Conservation (phyloP, 148 eudicot genomes). For the Salicornia ramosissima region DNA sequence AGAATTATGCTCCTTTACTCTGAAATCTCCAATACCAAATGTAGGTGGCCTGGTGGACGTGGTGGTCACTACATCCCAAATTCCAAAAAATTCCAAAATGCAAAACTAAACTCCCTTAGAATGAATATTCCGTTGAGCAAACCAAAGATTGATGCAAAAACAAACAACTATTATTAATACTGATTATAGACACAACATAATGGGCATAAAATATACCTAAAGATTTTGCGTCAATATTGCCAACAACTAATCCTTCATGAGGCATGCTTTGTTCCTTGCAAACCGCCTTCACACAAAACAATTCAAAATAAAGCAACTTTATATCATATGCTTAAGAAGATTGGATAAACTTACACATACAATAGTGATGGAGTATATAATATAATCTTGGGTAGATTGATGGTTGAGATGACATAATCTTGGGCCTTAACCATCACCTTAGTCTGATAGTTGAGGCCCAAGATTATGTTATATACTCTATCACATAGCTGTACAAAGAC, state of each 20-base stretch:
- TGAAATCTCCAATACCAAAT: slow-evolving; percentile 16
- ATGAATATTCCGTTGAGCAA: not conserved
- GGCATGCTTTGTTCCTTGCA: slow-evolving; percentile 30
- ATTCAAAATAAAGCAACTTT: not conserved
- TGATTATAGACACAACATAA: not conserved
- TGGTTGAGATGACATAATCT: too few relatives aligned
- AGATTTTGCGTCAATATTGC: slow-evolving; percentile 20
- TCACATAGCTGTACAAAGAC: too few relatives aligned
- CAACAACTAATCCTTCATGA: slow-evolving; percentile 23
- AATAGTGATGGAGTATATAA: too few relatives aligned
- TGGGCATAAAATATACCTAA: slow-evolving; percentile 32
- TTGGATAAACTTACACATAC: too few relatives aligned
- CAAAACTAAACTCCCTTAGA: slow-evolving; percentile 1
- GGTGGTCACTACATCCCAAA: slow-evolving; percentile 5
- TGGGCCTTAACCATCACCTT: too few relatives aligned
- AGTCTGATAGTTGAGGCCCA: too few relatives aligned
- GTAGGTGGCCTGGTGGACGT: slow-evolving; percentile 17
- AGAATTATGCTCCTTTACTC: slow-evolving; percentile 10
- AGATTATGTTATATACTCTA: too few relatives aligned
- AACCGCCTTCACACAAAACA: slow-evolving; percentile 30
- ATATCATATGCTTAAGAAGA: not conserved
- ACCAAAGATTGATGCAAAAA: not conserved
- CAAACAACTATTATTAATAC: not conserved
- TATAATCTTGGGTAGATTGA: too few relatives aligned
- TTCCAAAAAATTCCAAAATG: slow-evolving; percentile 11